Evolutionary conservation across 768 basidiomycete genomes (phyloP).

Genomic region (Kwoniella sp.): DNA sequence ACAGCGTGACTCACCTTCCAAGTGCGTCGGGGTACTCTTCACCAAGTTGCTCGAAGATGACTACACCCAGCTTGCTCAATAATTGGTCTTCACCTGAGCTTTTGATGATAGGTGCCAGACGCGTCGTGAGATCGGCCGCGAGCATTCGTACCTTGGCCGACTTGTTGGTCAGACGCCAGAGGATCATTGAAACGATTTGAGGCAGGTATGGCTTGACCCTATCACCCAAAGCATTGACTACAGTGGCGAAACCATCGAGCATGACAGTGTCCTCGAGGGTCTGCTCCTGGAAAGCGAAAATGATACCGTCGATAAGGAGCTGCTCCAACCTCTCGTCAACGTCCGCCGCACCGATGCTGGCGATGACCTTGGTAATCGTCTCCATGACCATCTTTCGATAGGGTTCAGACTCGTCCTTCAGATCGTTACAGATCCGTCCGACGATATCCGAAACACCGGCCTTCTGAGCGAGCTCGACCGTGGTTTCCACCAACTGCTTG

Average conservation of each 20-base stretch:
- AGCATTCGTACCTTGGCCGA: slow-evolving; percentile 98
- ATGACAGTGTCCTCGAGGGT: slow-evolving; percentile 98
- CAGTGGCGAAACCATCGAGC: slow-evolving; percentile 96
- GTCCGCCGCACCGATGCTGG: slow-evolving; percentile 90
- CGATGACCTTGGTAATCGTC: slow-evolving; percentile 94
- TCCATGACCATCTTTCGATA: slow-evolving; percentile 99
- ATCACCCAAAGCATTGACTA: slow-evolving; percentile 89
- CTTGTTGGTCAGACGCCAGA: slow-evolving; percentile 99
- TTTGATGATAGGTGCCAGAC: slow-evolving; percentile 95
- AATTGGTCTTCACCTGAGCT: slow-evolving; percentile 96
- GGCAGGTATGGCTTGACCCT: slow-evolving; percentile 98
- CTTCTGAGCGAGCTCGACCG: slow-evolving; percentile 96
- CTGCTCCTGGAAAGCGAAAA: slow-evolving; percentile 99
- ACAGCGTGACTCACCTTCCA: slow-evolving; percentile 56
- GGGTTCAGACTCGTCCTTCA: slow-evolving; percentile 62
- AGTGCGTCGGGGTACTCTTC: slow-evolving; percentile 99
- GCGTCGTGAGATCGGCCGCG: slow-evolving; percentile 95
- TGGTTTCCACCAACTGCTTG: slow-evolving; percentile 95
- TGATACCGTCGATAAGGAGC: slow-evolving; percentile 93
- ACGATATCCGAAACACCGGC: slow-evolving; percentile 95
- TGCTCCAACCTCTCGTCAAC: slow-evolving; percentile 94
- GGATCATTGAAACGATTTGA: slow-evolving; percentile 96
- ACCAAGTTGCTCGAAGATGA: slow-evolving; percentile 95
- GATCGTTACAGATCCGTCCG: slow-evolving; percentile 76
- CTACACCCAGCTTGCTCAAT: slow-evolving; percentile 89